Base-by-base conservation (phyloP, 495 filamentous ascomycete genomes). In the Wilcoxina mikolae region DNA sequence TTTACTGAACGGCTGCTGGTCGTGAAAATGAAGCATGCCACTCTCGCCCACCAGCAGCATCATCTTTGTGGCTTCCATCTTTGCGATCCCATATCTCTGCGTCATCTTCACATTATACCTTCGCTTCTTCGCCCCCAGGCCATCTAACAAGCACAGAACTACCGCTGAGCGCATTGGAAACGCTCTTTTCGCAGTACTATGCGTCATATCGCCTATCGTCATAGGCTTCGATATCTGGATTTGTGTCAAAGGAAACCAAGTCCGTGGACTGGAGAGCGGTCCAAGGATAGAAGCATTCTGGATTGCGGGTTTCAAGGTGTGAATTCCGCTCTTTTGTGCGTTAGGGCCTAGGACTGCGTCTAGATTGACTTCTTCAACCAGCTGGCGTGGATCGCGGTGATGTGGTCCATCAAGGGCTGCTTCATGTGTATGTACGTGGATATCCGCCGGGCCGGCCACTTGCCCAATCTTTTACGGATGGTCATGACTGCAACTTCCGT, bases 381-480 rank as follows among this genome's bases (percentile, higher is more conserved):
- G 20, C 35, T 39, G 4, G 35, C 35, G 35, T 39, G 35, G 35
- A 39, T 39, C 4, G 20, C 35, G 20, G 35, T 46, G 12, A 46
- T 46, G 43, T 46, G 43, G 43, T 46, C 15, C 24, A 46, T 46
- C 43, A 46, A 46, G 22, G 43, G 17, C 12, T 18, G 17, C n/a
- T 46, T 46, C 23, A 46, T 46, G n/a, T 46, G 43, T 11, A 46
- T 46, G 23, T 46, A 46, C 23, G 24, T 17, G 15, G 43, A 46
- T 22, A 46, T 46, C 35, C 35, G 35, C 15, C 35, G 35, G 9
- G 43, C 22, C 12, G 12, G 15, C n/a, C 15, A 23, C 22, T 25
- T 46, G 12, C 43, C 43, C n/a, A 46, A 46, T 3, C 12, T 12
- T 20, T 11, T 46, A 20, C 43, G 22, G 24, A 46, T 12, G 15